phyloP scores from a whole-genome alignment of 1,139 yeast genomes.

The Pichia kudriavzevii region DNA sequence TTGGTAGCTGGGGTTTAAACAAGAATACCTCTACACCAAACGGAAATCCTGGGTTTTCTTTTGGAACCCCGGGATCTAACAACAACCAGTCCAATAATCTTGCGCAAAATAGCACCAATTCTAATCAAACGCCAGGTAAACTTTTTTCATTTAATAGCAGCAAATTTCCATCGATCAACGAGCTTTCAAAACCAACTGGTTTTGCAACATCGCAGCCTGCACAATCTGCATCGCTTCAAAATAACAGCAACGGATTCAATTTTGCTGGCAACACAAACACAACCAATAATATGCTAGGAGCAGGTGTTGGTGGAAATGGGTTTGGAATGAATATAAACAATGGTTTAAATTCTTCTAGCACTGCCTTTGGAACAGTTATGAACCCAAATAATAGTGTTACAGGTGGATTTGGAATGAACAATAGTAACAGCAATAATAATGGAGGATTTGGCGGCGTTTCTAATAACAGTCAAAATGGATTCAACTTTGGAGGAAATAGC shows the following conservation, averaged over 20 bases:
- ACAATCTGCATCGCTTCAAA: neutral
- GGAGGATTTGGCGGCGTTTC: neutral
- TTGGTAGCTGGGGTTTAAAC: no score
- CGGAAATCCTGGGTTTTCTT: conserved; percentile 8
- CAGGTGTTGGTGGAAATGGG: neutral
- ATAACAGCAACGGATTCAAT: no score
- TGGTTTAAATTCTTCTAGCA: neutral
- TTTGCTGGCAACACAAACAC: neutral
- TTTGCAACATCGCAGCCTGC: neutral
- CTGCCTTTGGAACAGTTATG: neutral
- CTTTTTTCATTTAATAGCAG: conserved; percentile 7
- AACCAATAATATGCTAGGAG: neutral
- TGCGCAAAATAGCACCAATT: no score
- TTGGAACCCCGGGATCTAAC: conserved; percentile 3
- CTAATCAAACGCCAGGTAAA: no score
- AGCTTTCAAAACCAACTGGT: conserved; percentile 1
- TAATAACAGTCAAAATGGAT: conserved; percentile 1
- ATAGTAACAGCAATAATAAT: neutral
- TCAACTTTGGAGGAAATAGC: conserved; percentile 11
- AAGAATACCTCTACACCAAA: no score
- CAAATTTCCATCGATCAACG: conserved; percentile 6
- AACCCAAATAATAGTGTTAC: neutral
- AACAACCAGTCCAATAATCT: no score
- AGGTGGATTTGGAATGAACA: neutral
- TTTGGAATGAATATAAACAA: neutral